These are phyloP conservation scores for Dichotomopilus funicola DNA, from an alignment of 2,329 filamentous ascomycete genomes.

Conservation along the genomic window DNA sequence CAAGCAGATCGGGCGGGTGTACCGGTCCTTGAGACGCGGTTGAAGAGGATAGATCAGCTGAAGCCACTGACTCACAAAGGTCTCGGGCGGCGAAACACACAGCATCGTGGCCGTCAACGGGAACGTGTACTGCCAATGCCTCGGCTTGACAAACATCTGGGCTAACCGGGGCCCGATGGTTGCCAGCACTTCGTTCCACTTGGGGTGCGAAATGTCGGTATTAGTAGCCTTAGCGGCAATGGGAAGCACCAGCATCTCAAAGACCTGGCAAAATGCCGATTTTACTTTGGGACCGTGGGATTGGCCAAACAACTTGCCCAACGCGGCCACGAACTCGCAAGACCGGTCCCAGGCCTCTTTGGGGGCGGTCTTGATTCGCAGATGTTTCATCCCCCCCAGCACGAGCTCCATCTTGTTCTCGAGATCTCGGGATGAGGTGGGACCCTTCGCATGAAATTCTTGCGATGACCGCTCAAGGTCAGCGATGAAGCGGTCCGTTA, in stretches of 20 bases:
- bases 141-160: slow-evolving; percentile 83
- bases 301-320: slow-evolving; percentile 76
- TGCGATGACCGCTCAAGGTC: slow-evolving; percentile 75
- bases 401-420: slow-evolving; percentile 83
- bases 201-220: slow-evolving; percentile 69
- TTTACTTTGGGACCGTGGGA: slow-evolving; percentile 88
- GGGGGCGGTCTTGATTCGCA: slow-evolving; percentile 68
- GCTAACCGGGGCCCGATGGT: slow-evolving; percentile 70
- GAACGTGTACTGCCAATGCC: slow-evolving; percentile 86
- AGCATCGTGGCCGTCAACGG: slow-evolving; percentile 81
- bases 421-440: slow-evolving; percentile 54
- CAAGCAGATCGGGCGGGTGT: slow-evolving; percentile 69
- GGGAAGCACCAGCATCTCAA: slow-evolving; percentile 79
- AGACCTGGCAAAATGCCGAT: slow-evolving; percentile 86
- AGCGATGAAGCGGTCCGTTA: slow-evolving; percentile 72
- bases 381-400: slow-evolving; percentile 83
- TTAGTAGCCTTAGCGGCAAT: slow-evolving; percentile 74
- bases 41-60: slow-evolving; percentile 72
- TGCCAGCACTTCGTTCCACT: slow-evolving; percentile 81
- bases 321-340: slow-evolving; percentile 77
- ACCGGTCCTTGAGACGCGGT: slow-evolving; percentile 75
- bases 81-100: slow-evolving; percentile 80
- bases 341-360: slow-evolving; percentile 75
- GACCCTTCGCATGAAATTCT: slow-evolving; percentile 65
- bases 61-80: slow-evolving; percentile 80